Evolutionary conservation across 2,329 filamentous ascomycete species (phyloP).

Genomic region (Phaeosphaeriaceae sp.): DNA sequence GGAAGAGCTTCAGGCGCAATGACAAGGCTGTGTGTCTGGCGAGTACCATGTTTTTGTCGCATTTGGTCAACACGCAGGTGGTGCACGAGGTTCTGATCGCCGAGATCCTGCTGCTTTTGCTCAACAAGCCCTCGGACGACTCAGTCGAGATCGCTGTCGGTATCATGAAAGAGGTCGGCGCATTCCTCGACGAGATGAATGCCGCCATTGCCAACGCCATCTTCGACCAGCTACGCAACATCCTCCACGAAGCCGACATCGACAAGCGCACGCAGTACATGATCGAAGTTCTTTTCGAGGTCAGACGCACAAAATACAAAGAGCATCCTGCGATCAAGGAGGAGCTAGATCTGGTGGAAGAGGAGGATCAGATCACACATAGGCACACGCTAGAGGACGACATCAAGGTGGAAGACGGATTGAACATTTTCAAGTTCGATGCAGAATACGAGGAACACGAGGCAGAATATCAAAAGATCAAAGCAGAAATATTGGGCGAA

Average conservation of each 20-base stretch:
- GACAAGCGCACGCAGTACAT: slow-evolving; percentile 99
- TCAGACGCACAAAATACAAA: slow-evolving; percentile 95
- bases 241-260: slow-evolving; percentile 94
- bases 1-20: slow-evolving; percentile 94
- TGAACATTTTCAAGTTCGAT: slow-evolving; percentile 97
- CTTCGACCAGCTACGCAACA: slow-evolving; percentile 94
- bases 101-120: slow-evolving; percentile 87
- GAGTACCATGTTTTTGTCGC: slow-evolving; percentile 92
- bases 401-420: slow-evolving; percentile 79
- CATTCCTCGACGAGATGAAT: slow-evolving; percentile 96
- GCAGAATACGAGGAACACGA: slow-evolving; percentile 89
- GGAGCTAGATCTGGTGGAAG: slow-evolving; percentile 93
- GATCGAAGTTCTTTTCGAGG: slow-evolving; percentile 97
- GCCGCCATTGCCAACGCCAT: slow-evolving; percentile 84
- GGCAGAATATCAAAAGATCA: slow-evolving; percentile 85
- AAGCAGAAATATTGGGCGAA: slow-evolving; percentile 92
- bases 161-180: slow-evolving; percentile 89
- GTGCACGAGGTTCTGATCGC: slow-evolving; percentile 92
- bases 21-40: slow-evolving; percentile 96
- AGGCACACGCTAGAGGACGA: slow-evolving; percentile 77
- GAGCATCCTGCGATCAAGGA: slow-evolving; percentile 90
- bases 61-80: slow-evolving; percentile 95
- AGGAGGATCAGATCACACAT: slow-evolving; percentile 98
- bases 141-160: slow-evolving; percentile 97
- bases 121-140: slow-evolving; percentile 96